phyloP scores from a whole-genome alignment of 306 rosid genomes.

The Clitoria ternatea region DNA sequence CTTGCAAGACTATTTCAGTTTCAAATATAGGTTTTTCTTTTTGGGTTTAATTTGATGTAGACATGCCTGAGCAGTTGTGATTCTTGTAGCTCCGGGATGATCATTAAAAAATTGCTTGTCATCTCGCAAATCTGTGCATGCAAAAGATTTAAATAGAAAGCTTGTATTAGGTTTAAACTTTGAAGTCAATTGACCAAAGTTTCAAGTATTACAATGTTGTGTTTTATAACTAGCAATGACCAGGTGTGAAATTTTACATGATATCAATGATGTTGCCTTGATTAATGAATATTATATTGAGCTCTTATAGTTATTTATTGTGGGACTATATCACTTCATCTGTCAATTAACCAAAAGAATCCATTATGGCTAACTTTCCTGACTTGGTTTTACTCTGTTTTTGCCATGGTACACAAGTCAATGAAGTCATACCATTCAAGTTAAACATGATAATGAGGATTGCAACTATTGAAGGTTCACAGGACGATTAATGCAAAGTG shows the following conservation, averaged over 20 bases:
- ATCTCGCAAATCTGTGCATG: constrained; percentile 59
- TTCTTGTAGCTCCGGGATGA: constrained; percentile 54
- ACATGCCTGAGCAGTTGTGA: constrained; percentile 58
- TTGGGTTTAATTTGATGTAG: not conserved
- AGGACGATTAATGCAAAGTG: not conserved
- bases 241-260: not conserved
- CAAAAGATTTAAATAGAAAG: not conserved
- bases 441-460: not conserved
- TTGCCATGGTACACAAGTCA: not conserved
- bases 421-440: not conserved
- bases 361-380: not conserved
- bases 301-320: not conserved
- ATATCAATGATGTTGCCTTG: not conserved
- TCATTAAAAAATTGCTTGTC: constrained; percentile 55
- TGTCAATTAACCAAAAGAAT: not conserved
- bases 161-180: not conserved
- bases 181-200: not conserved
- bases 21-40: not conserved
- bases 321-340: not conserved
- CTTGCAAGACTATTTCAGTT: not conserved
- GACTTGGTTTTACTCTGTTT: not conserved
- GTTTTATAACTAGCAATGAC: not conserved
- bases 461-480: not conserved
- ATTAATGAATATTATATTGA: too few relatives aligned
- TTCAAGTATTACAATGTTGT: not conserved